These are phyloP conservation scores for Aspergillus sergii DNA, from an alignment of 2,329 filamentous ascomycete species.

Conservation along the genomic window DNA sequence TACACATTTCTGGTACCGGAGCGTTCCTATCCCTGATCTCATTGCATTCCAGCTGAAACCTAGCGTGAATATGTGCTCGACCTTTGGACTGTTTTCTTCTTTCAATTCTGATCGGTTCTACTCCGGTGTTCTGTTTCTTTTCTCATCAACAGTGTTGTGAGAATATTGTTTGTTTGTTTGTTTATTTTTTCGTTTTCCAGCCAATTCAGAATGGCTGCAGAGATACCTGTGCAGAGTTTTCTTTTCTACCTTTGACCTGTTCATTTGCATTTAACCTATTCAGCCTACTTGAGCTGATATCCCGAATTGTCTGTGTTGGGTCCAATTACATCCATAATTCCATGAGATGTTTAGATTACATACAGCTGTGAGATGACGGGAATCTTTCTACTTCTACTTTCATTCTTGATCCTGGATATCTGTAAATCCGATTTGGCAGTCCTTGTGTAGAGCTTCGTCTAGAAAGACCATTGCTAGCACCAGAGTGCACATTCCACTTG, in stretches of 20 bases:
- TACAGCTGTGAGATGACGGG: constrained; percentile 12
- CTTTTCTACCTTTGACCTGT: constrained; percentile 16
- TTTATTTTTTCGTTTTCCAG: constrained; percentile 19
- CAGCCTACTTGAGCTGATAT: constrained; percentile 20
- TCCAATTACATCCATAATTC: constrained; percentile 15
- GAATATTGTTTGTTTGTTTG: constrained; percentile 13
- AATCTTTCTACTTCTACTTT: background rate
- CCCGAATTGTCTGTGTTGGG: constrained; percentile 18
- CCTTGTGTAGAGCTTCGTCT: background rate
- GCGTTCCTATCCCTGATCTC: constrained; percentile 8
- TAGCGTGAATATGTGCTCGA: constrained; percentile 11
- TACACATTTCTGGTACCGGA: constrained; percentile 18
- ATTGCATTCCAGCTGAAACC: constrained; percentile 15
- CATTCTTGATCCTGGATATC: background rate
- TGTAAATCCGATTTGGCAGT: background rate
- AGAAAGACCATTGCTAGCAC: background rate
- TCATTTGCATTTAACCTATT: constrained; percentile 14
- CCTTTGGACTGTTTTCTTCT: constrained; percentile 11
- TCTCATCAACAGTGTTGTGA: constrained; percentile 18
- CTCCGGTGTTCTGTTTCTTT: constrained; percentile 8
- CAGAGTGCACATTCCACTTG: background rate
- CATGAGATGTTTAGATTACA: constrained; percentile 23
- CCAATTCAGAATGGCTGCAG: constrained; percentile 32
- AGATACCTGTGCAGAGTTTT: constrained; percentile 38
- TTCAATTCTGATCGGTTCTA: constrained; percentile 10